Base-by-base conservation (phyloP, 1,284 basidiomycete species). In the Pascua guehoae region DNA sequence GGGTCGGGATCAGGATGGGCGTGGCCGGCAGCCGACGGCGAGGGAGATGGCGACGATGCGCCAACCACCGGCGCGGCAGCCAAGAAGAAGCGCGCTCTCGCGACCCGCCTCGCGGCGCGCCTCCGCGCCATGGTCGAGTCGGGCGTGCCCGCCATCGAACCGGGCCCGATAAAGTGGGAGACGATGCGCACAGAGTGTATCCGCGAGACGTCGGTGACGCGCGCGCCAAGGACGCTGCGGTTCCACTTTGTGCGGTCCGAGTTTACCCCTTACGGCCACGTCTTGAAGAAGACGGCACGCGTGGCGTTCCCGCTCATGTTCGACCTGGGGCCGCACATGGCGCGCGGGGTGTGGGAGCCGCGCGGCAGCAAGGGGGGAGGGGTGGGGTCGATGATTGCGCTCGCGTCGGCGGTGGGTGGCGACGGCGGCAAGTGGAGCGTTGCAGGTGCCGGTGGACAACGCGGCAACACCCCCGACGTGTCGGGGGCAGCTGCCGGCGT, bases 241-340 rank as follows among this genome's bases (percentile, higher is more conserved):
- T 82, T 95, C 1, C 91, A 95, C 73, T 85, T 96, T 56, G 91
- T 91, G 65, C 85, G 93, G 52, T 92, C 89, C 8, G 80, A 91
- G 52, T 86, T 88, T 70, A 78, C 77, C 17, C 88, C 88, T 16
- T 73, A 81, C 82, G 74, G 78, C 56, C 86, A 87, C 65, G 84
- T 88, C 18, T 76, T 87, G 63, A 93, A 93, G 79, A 95, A 94
- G 76, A 84, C 81, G 43, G 85, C 88, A 57, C 81, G 82, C 43
- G 83, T 96, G n/a, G 65, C 81, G 36, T 95, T 92, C 72, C 89
- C 91, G 2, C 87, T 92, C 76, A 77, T 88, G 45, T 84, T 96
- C 53, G 90, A 95, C 74, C 80, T 96, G 7, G 88, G 89, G 4
- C 85, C 86, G 0, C 94, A 86, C 75, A 66, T 72, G 46, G 63